These are phyloP conservation scores for Cytospora leucostoma DNA, from an alignment of 2,329 filamentous ascomycete genomes.

Conservation along the genomic window DNA sequence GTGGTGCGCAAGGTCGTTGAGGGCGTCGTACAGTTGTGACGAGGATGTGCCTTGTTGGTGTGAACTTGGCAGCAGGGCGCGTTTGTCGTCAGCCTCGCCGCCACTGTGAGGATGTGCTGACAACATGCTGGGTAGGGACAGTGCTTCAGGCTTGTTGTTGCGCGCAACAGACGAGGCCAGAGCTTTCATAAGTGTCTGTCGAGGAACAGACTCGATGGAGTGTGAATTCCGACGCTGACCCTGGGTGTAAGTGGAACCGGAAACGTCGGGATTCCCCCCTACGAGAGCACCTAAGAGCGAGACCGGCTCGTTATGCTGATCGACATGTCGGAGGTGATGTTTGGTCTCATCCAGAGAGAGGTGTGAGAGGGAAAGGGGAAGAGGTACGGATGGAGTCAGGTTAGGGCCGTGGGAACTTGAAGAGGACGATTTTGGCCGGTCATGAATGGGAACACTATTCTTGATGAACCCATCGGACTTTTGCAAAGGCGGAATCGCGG, in stretches of 20 bases:
- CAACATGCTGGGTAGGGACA: slow-evolving; percentile 63
- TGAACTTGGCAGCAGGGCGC: slow-evolving; percentile 37
- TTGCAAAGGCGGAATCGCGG: slow-evolving; percentile 29
- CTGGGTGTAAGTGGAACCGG: slow-evolving; percentile 34
- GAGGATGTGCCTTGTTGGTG: slow-evolving; percentile 46
- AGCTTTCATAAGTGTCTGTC: slow-evolving; percentile 82
- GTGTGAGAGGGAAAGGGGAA: slow-evolving; percentile 18
- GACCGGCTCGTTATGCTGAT: slow-evolving; percentile 23
- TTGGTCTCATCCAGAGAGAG: slow-evolving; percentile 23
- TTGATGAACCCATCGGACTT: slow-evolving; percentile 29
- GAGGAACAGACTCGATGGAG: slow-evolving; percentile 69
- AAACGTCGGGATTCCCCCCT: slow-evolving; percentile 34
- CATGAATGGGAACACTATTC: slow-evolving; percentile 35
- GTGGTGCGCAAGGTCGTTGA: slow-evolving; percentile 54
- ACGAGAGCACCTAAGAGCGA: slow-evolving; percentile 27
- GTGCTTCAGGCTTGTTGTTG: slow-evolving; percentile 62
- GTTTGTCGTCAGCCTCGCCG: slow-evolving; percentile 38
- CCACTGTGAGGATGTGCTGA: slow-evolving; percentile 42
- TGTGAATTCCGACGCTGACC: slow-evolving; percentile 51
- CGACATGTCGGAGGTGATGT: slow-evolving; percentile 28
- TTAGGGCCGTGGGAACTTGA: slow-evolving; percentile 23
- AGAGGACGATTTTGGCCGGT: slow-evolving; percentile 32
- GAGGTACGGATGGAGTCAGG: slow-evolving; percentile 27
- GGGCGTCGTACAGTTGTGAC: slow-evolving; percentile 64
- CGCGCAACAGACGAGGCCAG: slow-evolving; percentile 64